These are phyloP conservation scores for Primulina huaijiensis DNA, from an alignment of 257 asterid species.

Conservation along the genomic window DNA sequence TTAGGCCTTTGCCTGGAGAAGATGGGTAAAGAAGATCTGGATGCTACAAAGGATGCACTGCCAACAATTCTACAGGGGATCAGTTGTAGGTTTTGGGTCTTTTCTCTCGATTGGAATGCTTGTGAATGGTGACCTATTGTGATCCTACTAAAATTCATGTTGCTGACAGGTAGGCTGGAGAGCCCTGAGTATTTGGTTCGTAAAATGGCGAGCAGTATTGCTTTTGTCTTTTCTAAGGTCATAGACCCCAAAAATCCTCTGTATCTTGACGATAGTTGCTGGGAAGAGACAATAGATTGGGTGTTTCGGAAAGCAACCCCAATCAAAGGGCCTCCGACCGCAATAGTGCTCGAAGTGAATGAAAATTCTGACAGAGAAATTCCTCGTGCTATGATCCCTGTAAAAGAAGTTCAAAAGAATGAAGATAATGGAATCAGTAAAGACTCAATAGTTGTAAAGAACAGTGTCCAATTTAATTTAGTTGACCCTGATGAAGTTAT, in stretches of 20 bases:
- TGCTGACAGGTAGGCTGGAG: conserved; percentile 83
- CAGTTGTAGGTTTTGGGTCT: conserved; percentile 53
- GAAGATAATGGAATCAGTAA: conserved; percentile 31
- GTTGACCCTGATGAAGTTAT: conserved; percentile 87
- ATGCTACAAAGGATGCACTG: conserved; percentile 72
- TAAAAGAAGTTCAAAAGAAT: conserved; percentile 33
- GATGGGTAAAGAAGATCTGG: conserved; percentile 84
- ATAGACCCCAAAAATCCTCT: conserved; percentile 90
- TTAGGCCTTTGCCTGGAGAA: conserved; percentile 92
- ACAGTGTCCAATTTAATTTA: conserved; percentile 37
- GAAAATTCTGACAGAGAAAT: conserved; percentile 35
- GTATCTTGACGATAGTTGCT: conserved; percentile 78
- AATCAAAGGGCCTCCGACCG: conserved; percentile 29
- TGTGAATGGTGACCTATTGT: conserved; percentile 6
- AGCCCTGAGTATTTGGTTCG: conserved; percentile 77
- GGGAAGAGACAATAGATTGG: conserved; percentile 77
- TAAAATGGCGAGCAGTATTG: conserved; percentile 91
- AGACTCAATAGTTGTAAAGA: conserved; percentile 33
- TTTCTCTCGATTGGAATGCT: conserved; percentile 25
- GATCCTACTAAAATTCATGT: conserved; percentile 22
- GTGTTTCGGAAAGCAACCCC: conserved; percentile 60
- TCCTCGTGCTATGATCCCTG: conserved; percentile 24
- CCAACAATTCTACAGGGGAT: conserved; percentile 88
- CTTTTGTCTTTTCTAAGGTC: conserved; percentile 76
- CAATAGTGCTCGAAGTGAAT: conserved; percentile 25